phyloP scores from a whole-genome alignment of 306 rosid genomes.

The Abrus pulchellus region DNA sequence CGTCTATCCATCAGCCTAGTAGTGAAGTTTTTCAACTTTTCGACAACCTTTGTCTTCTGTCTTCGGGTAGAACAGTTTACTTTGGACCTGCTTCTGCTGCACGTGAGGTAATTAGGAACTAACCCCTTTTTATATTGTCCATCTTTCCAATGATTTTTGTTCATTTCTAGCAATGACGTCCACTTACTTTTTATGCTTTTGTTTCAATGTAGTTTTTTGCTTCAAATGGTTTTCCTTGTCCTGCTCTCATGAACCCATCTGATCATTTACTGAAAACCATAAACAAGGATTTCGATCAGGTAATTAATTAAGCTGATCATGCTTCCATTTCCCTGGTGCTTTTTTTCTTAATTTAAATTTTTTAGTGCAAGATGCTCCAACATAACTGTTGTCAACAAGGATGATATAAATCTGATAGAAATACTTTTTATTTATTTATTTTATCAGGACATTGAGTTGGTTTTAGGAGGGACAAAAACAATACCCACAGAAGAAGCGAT shows the following conservation, averaged over 20 bases:
- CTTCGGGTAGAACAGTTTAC: conserved; percentile 67
- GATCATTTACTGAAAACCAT: conserved; percentile 80
- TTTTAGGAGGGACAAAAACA: background rate
- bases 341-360: background rate
- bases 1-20: conserved; percentile 84
- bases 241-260: conserved; percentile 71
- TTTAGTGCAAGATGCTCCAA: background rate
- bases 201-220: conserved; percentile 63
- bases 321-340: background rate
- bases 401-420: background rate
- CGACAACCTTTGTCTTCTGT: conserved; percentile 71
- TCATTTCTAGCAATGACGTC: background rate
- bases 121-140: background rate
- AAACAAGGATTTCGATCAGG: conserved; percentile 83
- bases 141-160: background rate
- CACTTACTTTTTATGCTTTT: background rate
- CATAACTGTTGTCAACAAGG: background rate
- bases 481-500: conserved; percentile 51
- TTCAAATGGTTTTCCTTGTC: conserved; percentile 76
- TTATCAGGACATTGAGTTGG: conserved; percentile 56
- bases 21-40: conserved; percentile 77
- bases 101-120: conserved; percentile 52
- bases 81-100: conserved; percentile 80
- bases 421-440: background rate
- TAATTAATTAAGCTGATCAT: background rate